These are phyloP conservation scores for Taphrina confusa DNA, from an alignment of 1,139 yeast species.

Conservation along the genomic window DNA sequence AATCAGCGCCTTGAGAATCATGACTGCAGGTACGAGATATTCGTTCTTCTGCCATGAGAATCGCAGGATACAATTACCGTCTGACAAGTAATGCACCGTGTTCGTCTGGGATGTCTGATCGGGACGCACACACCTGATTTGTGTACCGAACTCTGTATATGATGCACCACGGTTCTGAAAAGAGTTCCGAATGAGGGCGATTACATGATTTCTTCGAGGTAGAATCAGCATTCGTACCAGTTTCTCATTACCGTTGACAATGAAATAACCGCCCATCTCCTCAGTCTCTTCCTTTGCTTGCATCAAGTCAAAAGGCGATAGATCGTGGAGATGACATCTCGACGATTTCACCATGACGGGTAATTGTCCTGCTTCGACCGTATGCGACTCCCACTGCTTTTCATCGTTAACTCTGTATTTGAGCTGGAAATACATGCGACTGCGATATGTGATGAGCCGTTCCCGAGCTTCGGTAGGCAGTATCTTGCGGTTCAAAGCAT, in stretches of 20 bases:
- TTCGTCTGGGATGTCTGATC: conserved; percentile 98
- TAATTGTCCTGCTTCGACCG: conserved; percentile 86
- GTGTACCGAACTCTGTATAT: conserved; percentile 88
- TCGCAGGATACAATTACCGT: conserved; percentile 94
- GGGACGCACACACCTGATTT: conserved; percentile 89
- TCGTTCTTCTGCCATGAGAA: conserved; percentile 97
- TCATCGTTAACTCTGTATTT: conserved; percentile 85
- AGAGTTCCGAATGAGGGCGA: conserved; percentile 95
- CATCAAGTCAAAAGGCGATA: conserved; percentile 81
- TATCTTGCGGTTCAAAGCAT: conserved; percentile 76
- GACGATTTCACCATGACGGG: conserved; percentile 90
- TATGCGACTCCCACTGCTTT: conserved; percentile 70
- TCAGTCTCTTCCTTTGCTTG: conserved; percentile 84
- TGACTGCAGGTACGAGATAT: conserved; percentile 86
- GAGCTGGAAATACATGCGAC: conserved; percentile 72
- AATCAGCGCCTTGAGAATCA: conserved; percentile 84
- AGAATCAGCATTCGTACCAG: conserved; percentile 95
- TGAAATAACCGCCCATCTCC: conserved; percentile 94
- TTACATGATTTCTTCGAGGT: conserved; percentile 95
- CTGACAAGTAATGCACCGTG: conserved; percentile 89
- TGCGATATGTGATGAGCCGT: conserved; percentile 73
- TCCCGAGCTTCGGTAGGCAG: conserved; percentile 78
- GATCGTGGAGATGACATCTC: conserved; percentile 82
- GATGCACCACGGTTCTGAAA: conserved; percentile 91
- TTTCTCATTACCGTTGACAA: conserved; percentile 95